Base-by-base conservation (phyloP, 129 eudicot genomes). In the Chrysanthemum lavandulifolium region DNA sequence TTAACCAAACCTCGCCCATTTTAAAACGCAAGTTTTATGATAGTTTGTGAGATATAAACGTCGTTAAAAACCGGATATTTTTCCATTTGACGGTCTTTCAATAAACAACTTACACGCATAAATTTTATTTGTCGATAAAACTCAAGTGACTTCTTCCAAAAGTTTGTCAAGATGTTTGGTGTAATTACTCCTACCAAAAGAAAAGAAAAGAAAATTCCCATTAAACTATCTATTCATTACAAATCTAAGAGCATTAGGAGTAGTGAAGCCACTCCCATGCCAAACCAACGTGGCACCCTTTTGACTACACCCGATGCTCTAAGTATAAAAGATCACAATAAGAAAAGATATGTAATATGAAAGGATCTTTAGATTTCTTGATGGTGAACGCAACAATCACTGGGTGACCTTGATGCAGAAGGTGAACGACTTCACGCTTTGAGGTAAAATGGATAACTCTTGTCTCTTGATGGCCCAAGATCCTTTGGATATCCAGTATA, bases 401-500 rank as follows among this genome's bases (percentile, higher is more conserved):
- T 5, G 93, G n/a, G 77, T 82, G 82, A 66, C 97, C 96, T 83
- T 86, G 88, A 79, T 90, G n/a, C n/a, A n/a, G n/a, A 71, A 94
- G 89, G 84, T 90, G 96, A 59, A 94, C 87, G 76, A 94, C 86
- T 60, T 88, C 96, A 72, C 97, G 89, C 81, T 94, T 97, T 14
- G 97, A 94, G 58, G 97, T 79, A 68, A 94, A 94, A 84, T 90
- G 93, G 48, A 90, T 79, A 65, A 90, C 85, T 68, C 89, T n/a
- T n/a, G n/a, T n/a, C n/a, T n/a, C n/a, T 82, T 47, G 98, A 94
- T 29, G 88, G 91, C 66, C 97, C 98, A 67, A 88, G 89, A 82
- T 90, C 97, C 85, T 88, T 90, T 19, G 98, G 98, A 76, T 86
- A 86, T 25, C 96, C 98, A 58, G n/a, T n/a, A 75, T 90, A 94